These are phyloP conservation scores for Zoysia matrella DNA, from an alignment of 202 grass and related monocot genomes.

Conservation along the genomic window DNA sequence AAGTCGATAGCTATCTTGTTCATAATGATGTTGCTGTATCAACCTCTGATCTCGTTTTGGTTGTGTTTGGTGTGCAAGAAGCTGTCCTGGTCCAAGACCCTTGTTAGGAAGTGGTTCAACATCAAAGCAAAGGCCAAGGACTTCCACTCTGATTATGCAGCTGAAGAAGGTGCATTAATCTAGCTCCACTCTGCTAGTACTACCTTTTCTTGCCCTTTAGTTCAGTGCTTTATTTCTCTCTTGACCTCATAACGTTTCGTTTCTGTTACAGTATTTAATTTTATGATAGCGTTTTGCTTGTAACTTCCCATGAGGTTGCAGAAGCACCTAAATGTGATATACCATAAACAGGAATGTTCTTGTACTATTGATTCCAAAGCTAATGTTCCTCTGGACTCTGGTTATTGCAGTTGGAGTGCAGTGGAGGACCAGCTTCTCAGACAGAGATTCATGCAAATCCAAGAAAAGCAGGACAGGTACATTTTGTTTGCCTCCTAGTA, in stretches of 20 bases:
- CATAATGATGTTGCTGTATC: slow-evolving; percentile 1
- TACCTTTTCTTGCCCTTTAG: slow-evolving; percentile 6
- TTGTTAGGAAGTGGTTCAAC: slow-evolving; percentile 96
- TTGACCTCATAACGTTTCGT: background rate
- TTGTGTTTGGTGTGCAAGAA: slow-evolving; percentile 51
- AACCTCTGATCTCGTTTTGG: slow-evolving; percentile 34
- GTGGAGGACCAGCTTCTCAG: slow-evolving; percentile 75
- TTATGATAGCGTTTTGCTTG: slow-evolving; percentile 11
- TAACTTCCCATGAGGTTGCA: background rate
- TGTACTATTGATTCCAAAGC: slow-evolving; percentile 31
- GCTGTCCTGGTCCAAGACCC: slow-evolving; percentile 91
- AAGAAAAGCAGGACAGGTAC: slow-evolving; percentile 92
- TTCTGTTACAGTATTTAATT: background rate
- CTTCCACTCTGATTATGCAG: slow-evolving; percentile 74
- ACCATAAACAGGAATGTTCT: slow-evolving; percentile 15
- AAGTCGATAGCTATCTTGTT: slow-evolving; percentile 27
- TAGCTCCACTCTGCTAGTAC: background rate
- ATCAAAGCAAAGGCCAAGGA: slow-evolving; percentile 89
- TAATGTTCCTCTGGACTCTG: slow-evolving; percentile 19
- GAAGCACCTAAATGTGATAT: slow-evolving; percentile 31
- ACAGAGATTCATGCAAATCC: slow-evolving; percentile 76
- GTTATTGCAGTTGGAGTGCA: slow-evolving; percentile 68
- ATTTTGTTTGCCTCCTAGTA: slow-evolving; percentile 42
- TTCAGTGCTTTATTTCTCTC: slow-evolving; percentile 21
- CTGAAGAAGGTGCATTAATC: slow-evolving; percentile 61